A percentile compares a stretch with the other conserved stretches of the same genome.
Evolutionary conservation across 495 filamentous ascomycete genomes (phyloP).

Genomic region (Hypoxylon crocopeplum): DNA sequence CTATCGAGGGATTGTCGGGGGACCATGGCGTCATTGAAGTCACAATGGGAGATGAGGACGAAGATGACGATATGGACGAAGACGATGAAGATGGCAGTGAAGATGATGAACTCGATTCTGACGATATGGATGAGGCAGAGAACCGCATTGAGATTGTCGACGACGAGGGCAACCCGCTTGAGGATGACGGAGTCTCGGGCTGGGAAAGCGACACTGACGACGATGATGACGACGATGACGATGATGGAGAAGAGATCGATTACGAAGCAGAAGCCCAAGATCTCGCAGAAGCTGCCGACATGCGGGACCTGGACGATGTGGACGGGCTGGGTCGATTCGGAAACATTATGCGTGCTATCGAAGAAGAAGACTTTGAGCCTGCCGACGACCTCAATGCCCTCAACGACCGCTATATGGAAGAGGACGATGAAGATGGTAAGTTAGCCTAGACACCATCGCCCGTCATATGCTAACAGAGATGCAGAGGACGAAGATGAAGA

Average conservation of each 20-base stretch:
- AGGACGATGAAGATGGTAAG: constrained; percentile 69
- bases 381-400: constrained; percentile 50
- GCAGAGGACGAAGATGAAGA: constrained; percentile 72
- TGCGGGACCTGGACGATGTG: constrained; percentile 46
- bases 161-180: constrained; percentile 58
- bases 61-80: constrained; percentile 71
- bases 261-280: constrained; percentile 55
- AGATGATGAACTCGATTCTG: constrained; percentile 54
- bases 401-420: constrained; percentile 70
- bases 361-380: constrained; percentile 66
- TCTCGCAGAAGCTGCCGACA: constrained; percentile 46
- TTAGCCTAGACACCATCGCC: constrained; percentile 5
- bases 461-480: constrained; percentile 36
- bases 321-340: constrained; percentile 58
- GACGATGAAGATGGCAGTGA: constrained; percentile 63
- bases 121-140: constrained; percentile 60
- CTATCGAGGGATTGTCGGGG: constrained; percentile 83
- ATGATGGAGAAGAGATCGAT: constrained; percentile 56
- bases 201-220: constrained; percentile 67
- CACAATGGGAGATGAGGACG: constrained; percentile 79
- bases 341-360: constrained; percentile 66
- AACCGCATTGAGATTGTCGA: constrained; percentile 64
- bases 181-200: constrained; percentile 57
- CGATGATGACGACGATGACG: constrained; percentile 61
- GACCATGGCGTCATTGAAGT: constrained; percentile 80